phyloP scores from a whole-genome alignment of 2,329 filamentous ascomycete genomes.

The Gaeumannomyces tritici region DNA sequence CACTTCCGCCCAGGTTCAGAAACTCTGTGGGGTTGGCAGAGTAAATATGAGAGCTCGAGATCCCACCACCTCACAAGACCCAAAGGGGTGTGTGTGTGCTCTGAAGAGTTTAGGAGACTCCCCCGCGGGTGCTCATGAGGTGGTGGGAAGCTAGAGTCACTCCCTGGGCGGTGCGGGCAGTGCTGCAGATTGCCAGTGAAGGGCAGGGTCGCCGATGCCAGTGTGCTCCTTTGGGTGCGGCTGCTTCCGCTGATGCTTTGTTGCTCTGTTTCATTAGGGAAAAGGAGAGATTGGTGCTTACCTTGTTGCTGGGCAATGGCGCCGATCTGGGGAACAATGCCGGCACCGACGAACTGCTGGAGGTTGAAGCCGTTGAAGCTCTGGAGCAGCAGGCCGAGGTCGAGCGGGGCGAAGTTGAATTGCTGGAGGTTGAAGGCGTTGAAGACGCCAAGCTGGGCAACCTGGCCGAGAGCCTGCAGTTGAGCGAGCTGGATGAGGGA shows the following conservation, averaged over 20 bases:
- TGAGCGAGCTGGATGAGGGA: constrained; percentile 12
- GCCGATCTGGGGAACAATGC: constrained; percentile 13
- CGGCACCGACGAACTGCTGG: constrained; percentile 12
- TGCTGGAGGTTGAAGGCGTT: constrained; percentile 17
- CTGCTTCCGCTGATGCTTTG: background rate
- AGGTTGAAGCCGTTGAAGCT: constrained; percentile 17
- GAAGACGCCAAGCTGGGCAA: constrained; percentile 20
- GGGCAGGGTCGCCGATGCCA: background rate
- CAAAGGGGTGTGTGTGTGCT: background rate
- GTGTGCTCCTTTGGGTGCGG: background rate
- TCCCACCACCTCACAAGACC: background rate
- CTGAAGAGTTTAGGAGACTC: background rate
- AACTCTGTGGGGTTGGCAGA: background rate
- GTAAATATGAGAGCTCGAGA: background rate
- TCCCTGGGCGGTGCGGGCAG: background rate
- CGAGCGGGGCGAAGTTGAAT: constrained; percentile 13
- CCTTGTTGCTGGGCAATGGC: constrained; percentile 9
- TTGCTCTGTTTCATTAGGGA: background rate
- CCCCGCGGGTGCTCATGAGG: background rate
- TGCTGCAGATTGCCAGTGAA: background rate
- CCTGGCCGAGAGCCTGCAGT: constrained; percentile 11
- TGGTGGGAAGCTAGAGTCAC: background rate
- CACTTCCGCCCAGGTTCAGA: background rate
- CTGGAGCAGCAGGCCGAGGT: constrained; percentile 13
- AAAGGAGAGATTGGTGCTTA: background rate